A percentile compares a stretch with the other conserved stretches of the same genome.
Evolutionary conservation across 441 rosid species (phyloP).

Genomic region (Erysimum cheiri): DNA sequence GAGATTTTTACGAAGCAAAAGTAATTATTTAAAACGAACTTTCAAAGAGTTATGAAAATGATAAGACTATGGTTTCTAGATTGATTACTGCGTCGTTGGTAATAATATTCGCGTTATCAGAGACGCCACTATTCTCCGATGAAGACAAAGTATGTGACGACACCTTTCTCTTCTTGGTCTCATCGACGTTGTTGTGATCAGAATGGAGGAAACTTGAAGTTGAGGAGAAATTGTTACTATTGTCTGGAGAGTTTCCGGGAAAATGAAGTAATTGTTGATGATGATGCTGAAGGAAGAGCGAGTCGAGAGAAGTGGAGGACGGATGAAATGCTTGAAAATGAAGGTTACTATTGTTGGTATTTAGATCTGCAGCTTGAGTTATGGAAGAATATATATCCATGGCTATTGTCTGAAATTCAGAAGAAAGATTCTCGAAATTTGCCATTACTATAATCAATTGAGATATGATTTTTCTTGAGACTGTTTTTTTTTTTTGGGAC

Average conservation of each 20-base stretch:
- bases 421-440: slow-evolving; percentile 40
- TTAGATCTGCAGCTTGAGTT: slow-evolving; percentile 37
- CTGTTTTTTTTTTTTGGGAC: not conserved
- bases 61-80: slow-evolving; percentile 30
- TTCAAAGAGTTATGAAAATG: not conserved
- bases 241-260: slow-evolving; percentile 23
- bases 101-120: slow-evolving; percentile 23
- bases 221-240: slow-evolving; percentile 12
- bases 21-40: not conserved
- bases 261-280: slow-evolving; percentile 18
- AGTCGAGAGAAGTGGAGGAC: slow-evolving; percentile 34
- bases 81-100: slow-evolving; percentile 19
- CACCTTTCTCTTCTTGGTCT: slow-evolving; percentile 37
- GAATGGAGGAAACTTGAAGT: slow-evolving; percentile 34
- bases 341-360: slow-evolving; percentile 20
- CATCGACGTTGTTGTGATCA: slow-evolving; percentile 24
- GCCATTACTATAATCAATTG: slow-evolving; percentile 29
- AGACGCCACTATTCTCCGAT: slow-evolving; percentile 41
- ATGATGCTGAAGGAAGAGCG: slow-evolving; percentile 33
- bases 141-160: slow-evolving; percentile 33
- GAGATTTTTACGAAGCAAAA: slow-evolving; percentile 2
- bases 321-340: slow-evolving; percentile 41
- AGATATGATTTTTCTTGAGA: slow-evolving; percentile 10
- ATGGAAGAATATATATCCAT: slow-evolving; percentile 41
- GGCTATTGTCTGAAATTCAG: slow-evolving; percentile 38